Evolutionary conservation across 805 yeast species (phyloP).

Genomic region (Huiozyma naganishii): DNA sequence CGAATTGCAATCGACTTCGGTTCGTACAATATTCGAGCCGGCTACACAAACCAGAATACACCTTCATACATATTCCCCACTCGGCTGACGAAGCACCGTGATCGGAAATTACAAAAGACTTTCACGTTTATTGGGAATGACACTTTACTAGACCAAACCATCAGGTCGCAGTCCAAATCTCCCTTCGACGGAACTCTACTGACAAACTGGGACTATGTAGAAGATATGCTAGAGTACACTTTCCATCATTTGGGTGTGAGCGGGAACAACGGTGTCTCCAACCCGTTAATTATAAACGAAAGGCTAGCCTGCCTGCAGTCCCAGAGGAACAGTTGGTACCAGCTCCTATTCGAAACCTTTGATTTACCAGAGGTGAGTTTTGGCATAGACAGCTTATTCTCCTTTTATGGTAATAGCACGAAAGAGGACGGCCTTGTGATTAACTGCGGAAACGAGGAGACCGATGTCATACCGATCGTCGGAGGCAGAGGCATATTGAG

Average conservation of each 20-base stretch:
- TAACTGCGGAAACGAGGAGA: constrained; percentile 72
- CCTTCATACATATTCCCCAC: constrained; percentile 65
- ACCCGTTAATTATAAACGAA: constrained; percentile 77
- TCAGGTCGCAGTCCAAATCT: constrained; percentile 55
- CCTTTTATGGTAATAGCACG: constrained; percentile 58
- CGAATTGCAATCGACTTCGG: constrained; percentile 93
- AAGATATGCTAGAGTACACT: constrained; percentile 71
- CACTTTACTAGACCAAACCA: constrained; percentile 55
- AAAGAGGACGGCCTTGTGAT: constrained; percentile 54
- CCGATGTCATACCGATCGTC: constrained; percentile 73
- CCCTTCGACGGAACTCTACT: constrained; percentile 84
- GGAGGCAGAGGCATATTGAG: constrained; percentile 54
- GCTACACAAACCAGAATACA: constrained; percentile 35
- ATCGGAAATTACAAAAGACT: constrained; percentile 51
- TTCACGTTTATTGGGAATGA: constrained; percentile 79
- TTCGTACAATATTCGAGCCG: constrained; percentile 46
- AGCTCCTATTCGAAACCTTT: constrained; percentile 77
- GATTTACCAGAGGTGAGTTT: constrained; percentile 60
- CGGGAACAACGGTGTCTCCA: constrained; percentile 44
- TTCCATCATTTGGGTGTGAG: constrained; percentile 68
- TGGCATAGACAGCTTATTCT: constrained; percentile 76
- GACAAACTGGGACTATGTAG: constrained; percentile 89
- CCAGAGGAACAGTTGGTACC: constrained; percentile 69
- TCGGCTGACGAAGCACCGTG: constrained; percentile 63
- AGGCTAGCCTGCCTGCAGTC: constrained; percentile 56